Conservation (phyloP, 2,329 filamentous ascomycete genomes). For the Trichophyton rubrum region DNA sequence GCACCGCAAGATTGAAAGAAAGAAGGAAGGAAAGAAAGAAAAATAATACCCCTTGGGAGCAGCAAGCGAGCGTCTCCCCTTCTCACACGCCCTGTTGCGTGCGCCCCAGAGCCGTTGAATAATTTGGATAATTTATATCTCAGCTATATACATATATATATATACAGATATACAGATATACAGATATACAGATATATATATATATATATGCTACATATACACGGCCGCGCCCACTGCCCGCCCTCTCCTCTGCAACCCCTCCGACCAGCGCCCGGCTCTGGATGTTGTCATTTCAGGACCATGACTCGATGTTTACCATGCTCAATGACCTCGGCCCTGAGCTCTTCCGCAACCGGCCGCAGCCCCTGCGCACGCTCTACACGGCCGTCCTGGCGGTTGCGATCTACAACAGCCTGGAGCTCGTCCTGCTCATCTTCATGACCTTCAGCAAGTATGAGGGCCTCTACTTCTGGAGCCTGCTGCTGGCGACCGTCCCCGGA, state of each 20-base stretch:
- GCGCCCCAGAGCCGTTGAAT: too few species aligned
- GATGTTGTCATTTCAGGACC: background rate
- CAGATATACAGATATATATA: too few species aligned
- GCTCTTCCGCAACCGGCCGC: background rate
- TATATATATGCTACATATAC: too few species aligned
- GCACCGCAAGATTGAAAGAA: too few species aligned
- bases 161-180: too few species aligned
- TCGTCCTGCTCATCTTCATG: conserved; percentile 33
- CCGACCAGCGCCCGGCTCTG: background rate
- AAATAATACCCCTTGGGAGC: background rate
- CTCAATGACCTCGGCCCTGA: background rate
- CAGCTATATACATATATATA: too few species aligned
- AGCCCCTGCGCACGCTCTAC: background rate
- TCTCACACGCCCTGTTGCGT: background rate
- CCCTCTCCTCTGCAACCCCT: background rate
- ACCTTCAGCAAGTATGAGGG: conserved; percentile 35
- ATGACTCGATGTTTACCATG: background rate
- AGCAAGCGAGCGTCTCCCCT: background rate
- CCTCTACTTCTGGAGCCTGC: conserved; percentile 37
- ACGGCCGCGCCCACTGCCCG: too few species aligned
- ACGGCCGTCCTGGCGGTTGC: background rate
- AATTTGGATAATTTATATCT: too few species aligned
- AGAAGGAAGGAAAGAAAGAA: too few species aligned
- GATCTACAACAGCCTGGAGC: conserved; percentile 21
- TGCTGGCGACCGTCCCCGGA: conserved; percentile 27